Percentiles rank a stretch among this genome's conserved stretches.
Conservation (phyloP, 148 eudicot species). For the Rhododendron williamsianum region DNA sequence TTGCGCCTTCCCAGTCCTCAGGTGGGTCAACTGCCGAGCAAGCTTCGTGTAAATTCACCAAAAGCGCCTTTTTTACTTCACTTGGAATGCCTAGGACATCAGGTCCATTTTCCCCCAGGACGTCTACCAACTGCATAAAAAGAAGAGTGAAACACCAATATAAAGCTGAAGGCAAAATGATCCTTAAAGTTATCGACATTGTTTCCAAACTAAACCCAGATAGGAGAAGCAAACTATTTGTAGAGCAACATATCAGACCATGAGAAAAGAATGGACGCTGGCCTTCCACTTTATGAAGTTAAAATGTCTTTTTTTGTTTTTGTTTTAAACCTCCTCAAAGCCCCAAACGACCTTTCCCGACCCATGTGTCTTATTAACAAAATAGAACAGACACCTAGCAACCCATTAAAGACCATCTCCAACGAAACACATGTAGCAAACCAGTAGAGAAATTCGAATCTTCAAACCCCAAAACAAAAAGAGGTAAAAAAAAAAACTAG, state of each 20-base stretch:
- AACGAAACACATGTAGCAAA: background rate
- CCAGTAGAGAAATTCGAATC: background rate
- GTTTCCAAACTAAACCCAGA: background rate
- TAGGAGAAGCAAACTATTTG: background rate
- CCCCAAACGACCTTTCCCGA: background rate
- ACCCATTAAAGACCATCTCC: background rate
- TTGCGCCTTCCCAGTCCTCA: constrained; percentile 88
- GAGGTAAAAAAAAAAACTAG: background rate
- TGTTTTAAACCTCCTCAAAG: background rate
- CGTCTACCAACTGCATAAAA: constrained; percentile 54
- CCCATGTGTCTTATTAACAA: background rate
- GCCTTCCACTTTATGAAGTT: background rate
- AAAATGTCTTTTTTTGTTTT: background rate
- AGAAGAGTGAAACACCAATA: background rate
- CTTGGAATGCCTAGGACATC: constrained; percentile 60
- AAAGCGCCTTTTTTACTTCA: constrained; percentile 66
- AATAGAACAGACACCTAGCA: background rate
- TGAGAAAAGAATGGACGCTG: background rate
- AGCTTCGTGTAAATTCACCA: constrained; percentile 69
- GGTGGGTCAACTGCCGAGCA: constrained; percentile 59
- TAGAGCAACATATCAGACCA: background rate
- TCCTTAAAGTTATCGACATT: background rate
- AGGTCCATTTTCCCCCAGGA: constrained; percentile 68
- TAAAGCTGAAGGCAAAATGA: background rate
- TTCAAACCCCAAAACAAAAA: background rate